Conservation (phyloP, 2,329 filamentous ascomycete genomes). For the Mycosphaerelloides madeirae region DNA sequence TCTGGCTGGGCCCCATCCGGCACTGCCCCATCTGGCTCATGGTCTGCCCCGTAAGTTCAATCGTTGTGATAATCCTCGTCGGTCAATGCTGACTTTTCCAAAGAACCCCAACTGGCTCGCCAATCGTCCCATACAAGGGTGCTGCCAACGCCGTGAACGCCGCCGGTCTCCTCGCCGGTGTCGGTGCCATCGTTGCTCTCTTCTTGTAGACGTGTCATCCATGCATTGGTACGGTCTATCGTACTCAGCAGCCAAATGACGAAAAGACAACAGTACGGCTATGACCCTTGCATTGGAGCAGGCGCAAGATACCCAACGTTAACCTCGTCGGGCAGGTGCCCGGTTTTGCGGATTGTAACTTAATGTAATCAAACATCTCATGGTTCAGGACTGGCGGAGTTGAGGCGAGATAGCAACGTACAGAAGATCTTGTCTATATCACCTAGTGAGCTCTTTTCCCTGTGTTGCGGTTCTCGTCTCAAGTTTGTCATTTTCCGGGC, state of each 20-base stretch:
- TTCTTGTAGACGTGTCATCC: slow-evolving; percentile 23
- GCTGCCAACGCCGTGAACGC: slow-evolving; percentile 19
- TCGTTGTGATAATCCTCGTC: background rate
- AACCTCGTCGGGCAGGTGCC: too few species aligned
- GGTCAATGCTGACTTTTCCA: background rate
- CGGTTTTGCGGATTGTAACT: slow-evolving; percentile 3
- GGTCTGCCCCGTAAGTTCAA: slow-evolving; percentile 4
- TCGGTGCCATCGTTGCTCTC: slow-evolving; percentile 24
- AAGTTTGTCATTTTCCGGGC: background rate
- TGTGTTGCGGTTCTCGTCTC: background rate
- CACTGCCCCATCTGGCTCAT: slow-evolving; percentile 8
- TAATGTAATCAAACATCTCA: slow-evolving; percentile 6
- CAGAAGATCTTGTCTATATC: background rate
- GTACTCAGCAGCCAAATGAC: background rate
- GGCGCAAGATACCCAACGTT: slow-evolving; percentile 10
- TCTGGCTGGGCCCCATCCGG: slow-evolving; percentile 4
- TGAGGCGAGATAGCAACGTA: slow-evolving; percentile 4
- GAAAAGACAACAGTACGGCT: slow-evolving; percentile 6
- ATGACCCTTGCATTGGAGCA: slow-evolving; percentile 14
- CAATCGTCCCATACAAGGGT: slow-evolving; percentile 17
- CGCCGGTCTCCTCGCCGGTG: slow-evolving; percentile 19
- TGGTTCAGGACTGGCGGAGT: background rate
- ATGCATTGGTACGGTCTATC: slow-evolving; percentile 1
- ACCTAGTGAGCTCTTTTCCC: slow-evolving; percentile 1
- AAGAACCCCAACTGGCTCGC: slow-evolving; percentile 5